Base-by-base conservation (phyloP, 371 early-diverging fungal species). In the Rhizomucor miehei region DNA sequence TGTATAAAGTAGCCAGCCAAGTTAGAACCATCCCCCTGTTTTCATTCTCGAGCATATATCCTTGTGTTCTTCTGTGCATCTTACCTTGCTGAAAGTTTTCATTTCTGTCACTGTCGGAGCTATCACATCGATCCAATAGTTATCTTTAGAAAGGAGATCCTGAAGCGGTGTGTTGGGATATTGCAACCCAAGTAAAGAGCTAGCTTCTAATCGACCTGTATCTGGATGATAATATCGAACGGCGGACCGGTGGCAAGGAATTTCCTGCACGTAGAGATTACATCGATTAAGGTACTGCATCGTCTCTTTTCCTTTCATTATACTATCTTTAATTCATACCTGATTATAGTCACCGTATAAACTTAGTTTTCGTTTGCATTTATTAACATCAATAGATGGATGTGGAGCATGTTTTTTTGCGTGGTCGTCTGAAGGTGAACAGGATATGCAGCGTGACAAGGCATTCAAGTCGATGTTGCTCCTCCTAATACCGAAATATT, bases 61-160 rank as follows among this genome's bases (percentile, higher is more conserved):
- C n/a, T n/a, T n/a, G n/a, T n/a, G n/a, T n/a, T n/a, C n/a, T n/a
- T n/a, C n/a, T n/a, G n/a, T n/a, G n/a, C n/a, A n/a, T n/a, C n/a
- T 53, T 67, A 82, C 79, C 60, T 82, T 80, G 51, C 85, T 81
- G 20, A 91, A 63, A 16, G 75, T 63, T 23, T 81, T 74, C 84
- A 96, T 89, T 61, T 96, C 97, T 11, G 77, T 70, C 23, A 79
- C 67, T 3, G 91, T 86, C 0, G 95, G 93, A 3, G 82, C 77
- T 12, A 84, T 75, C n/a, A 95, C 82, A 60, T 96, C 93, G 13
- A 95, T 70, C 97, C 97, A 94, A 64, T 91, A 93, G 53, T 76
- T 82, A n/a, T 80, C 82, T 40, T 78, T 74, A 19, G 73, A 59
- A 36, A 86, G 62, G 47, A 84, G 63, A 14, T 68, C 67, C 10